Base-by-base conservation (phyloP, 768 basidiomycete species). In the Psilocybe subaeruginosa region DNA sequence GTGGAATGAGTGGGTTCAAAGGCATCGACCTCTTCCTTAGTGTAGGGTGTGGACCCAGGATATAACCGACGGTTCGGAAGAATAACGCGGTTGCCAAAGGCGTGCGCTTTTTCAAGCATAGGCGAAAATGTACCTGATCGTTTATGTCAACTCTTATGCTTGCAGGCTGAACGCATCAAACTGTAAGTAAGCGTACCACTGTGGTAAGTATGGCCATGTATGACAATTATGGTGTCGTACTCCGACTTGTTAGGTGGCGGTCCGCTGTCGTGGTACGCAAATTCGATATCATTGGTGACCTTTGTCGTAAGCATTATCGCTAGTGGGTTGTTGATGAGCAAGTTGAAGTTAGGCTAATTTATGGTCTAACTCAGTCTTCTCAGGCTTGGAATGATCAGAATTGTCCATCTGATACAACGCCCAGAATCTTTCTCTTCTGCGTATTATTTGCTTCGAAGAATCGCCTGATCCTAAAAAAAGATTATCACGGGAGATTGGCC, bases 31-130 rank as follows among this genome's bases (percentile, higher is more conserved):
- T 76, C 77, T 2, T 69, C 68, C 9, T 64, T 54, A 1, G 70
- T 71, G 48, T 72, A 73, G 0, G 71, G 70, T 1, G 73, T 73
- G 19, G 74, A 71, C 1, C 72, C 73, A 0, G 70, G 72, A 55
- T 77, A 77, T 37, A 71, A 68, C 4, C 77, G 71, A n/a, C 76
- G 71, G 50, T 77, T 77, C 17, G 76, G 52, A 16, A 62, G 59
- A 29, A 78, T 70, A 5, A 73, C 41, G 14, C 77, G 72, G 17
- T 73, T 54, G 14, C 59, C 61, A 41, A 60, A 58, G 9, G 68
- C 53, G 16, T 29, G 2, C 0, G 72, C 73, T 5, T 64, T 27
- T 1, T 63, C 57, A 17, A 60, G 51, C 35, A 74, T 66, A 41
- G 65, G 66, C 52, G 60, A 62, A 45, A 74, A 74, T 8, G 66